Base-by-base conservation (phyloP, 148 eudicot genomes). In the Camellia lanceoleosa region DNA sequence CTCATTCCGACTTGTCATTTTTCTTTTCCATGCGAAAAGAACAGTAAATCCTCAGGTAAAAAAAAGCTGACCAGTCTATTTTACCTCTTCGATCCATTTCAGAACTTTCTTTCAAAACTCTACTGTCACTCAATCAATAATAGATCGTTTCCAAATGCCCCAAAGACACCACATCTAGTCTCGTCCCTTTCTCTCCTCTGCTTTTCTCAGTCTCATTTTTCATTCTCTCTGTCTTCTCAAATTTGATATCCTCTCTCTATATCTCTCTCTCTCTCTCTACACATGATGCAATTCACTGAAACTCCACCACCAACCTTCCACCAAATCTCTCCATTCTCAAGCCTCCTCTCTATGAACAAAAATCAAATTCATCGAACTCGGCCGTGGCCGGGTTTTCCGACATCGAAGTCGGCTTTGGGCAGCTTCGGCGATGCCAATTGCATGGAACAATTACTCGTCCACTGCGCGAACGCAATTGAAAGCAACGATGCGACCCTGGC, bases 401-500 rank as follows among this genome's bases (percentile, higher is more conserved):
- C 87, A 4, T 70, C 94, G 0, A 80, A 81, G 38, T 30, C 38
- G 51, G 23, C 79, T 14, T 46, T 80, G 18, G 83, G 84, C 3
- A 84, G 76, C 59, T 74, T 87, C 30, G 87, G 90, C 3, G 94
- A 93, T 51, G 87, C 95, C 5, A 93, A 83, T 54, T 96, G 91
- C 75, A 92, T 93, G 94, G 99, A 96, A 49, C 97, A 96, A 73
- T 74, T 96, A 3, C 80, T 96, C 3, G 87, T 96, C 63, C 98
- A 92, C 79, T 96, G 99, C 76, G 99, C 99, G 13, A 85, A 84
- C 77, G 99, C 99, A 11, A 92, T 96, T 15, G 93, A 89, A 15
- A 86, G 79, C 80, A 92, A 90, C 77, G 99, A 96, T 80, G 87
- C 96, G 0, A 96, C 99, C 7, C 84, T 93, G 1, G 87, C 97